Base-by-base conservation (phyloP, 2,329 filamentous ascomycete species). In the Penicillium vulpinum region DNA sequence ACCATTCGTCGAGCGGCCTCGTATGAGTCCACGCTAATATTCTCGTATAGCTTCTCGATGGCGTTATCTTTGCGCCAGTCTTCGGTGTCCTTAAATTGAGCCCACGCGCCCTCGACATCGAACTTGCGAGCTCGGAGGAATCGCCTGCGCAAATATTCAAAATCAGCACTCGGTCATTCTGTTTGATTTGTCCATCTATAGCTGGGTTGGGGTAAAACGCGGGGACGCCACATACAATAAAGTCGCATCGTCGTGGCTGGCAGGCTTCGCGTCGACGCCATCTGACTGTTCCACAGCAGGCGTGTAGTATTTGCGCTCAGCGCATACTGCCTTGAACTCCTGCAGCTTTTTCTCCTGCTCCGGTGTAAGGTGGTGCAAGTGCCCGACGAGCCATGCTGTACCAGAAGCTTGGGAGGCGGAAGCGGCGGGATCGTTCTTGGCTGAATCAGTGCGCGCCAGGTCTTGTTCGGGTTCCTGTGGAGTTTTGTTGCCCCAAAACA, bases 91-190 rank as follows among this genome's bases (percentile, higher is more conserved):
- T 88, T 87, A 78, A 96, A 96, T 77, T 97, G 92, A 57, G 79
- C 82, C 71, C 88, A 88, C 13, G 92, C 92, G 64, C 93, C 91
- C 63, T 86, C 77, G 10, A 90, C 83, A 28, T 88, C 78, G 80
- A 93, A 97, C 74, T 87, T 89, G 55, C 92, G 86, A 33, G 92
- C 92, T 67, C 92, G 89, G 49, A 97, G 81, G 74, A 89, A 97
- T 58, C 92, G 91, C 60, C 91, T 94, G 21, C 13, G 9, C 4
- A 46, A 24, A 40, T 2, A 24, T 22, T 8, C 1, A 26, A 7
- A 5, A 7, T 46, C 28, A 45, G 48, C 18, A 52, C 16, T 51
- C 9, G 10, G 21, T 33, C 21, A 57, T 48, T 18, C 31, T 48
- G 21, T 60, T 22, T 11, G 4, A 11, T 3, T 31, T 38, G 21